Percentiles rank a stretch among this genome's conserved stretches.
phyloP scores from a whole-genome alignment of 441 rosid species.

The Hura crepitans region DNA sequence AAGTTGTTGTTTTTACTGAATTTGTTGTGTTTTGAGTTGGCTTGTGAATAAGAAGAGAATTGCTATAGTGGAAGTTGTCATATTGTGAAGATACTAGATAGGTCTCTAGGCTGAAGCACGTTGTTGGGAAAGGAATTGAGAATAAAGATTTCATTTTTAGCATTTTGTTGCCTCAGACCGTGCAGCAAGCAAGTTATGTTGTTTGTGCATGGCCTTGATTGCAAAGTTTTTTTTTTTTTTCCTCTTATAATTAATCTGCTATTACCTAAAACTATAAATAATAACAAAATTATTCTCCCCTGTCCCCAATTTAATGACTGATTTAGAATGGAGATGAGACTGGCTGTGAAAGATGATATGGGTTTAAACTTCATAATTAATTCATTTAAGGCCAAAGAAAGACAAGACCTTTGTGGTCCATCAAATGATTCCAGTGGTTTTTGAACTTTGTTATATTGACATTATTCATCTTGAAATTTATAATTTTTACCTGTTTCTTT shows the following conservation, averaged over 20 bases:
- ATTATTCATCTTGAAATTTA: neutral
- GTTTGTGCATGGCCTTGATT: conserved; percentile 6
- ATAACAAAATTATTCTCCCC: neutral
- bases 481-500: neutral
- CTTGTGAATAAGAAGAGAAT: conserved; percentile 12
- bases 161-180: conserved; percentile 22
- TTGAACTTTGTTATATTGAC: neutral
- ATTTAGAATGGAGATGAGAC: conserved; percentile 7
- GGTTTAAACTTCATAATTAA: neutral
- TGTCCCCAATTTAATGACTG: neutral
- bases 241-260: neutral
- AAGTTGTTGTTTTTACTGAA: conserved; percentile 28
- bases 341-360: neutral
- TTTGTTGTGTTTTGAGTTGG: conserved; percentile 23
- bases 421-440: neutral
- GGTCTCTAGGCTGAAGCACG: conserved; percentile 12
- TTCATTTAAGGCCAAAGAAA: neutral
- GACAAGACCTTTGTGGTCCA: conserved; percentile 10
- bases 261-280: neutral
- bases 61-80: conserved; percentile 25
- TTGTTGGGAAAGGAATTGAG: conserved; percentile 18
- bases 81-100: conserved; percentile 19
- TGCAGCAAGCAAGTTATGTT: conserved; percentile 22
- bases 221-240: conserved; percentile 4
- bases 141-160: neutral